Evolutionary conservation across 192 early-diverging fungal species (phyloP).

Genomic region (Geosiphon pyriformis): DNA sequence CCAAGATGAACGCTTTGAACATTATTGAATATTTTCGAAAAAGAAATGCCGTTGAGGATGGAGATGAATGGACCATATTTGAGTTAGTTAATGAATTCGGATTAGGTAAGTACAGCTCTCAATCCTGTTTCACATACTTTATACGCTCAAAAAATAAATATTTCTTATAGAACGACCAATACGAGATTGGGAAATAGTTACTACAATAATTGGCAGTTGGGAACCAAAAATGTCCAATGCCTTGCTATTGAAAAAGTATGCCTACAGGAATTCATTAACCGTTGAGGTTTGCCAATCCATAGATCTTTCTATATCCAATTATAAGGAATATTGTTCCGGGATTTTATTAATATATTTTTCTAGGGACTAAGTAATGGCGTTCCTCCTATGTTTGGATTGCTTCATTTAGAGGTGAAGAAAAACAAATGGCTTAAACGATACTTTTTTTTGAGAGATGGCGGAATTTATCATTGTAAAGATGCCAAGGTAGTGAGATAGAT

Average conservation of each 20-base stretch:
- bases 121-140: no score
- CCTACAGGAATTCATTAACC: conserved; percentile 53
- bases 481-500: conserved; percentile 43
- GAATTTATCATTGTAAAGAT: conserved; percentile 64
- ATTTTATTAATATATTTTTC: conserved; percentile 33
- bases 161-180: conserved; percentile 70
- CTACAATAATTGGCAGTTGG: conserved; percentile 80
- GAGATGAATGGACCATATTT: conserved; percentile 80
- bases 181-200: conserved; percentile 84
- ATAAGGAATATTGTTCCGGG: conserved; percentile 26
- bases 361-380: conserved; percentile 27
- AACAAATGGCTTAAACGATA: conserved; percentile 82
- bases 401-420: conserved; percentile 73
- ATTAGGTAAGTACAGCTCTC: conserved; percentile 43
- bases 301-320: conserved; percentile 28
- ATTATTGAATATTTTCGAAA: conserved; percentile 53
- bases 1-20: conserved; percentile 65
- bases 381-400: conserved; percentile 40
- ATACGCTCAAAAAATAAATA: no score
- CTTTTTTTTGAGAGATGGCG: conserved; percentile 60
- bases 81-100: conserved; percentile 83
- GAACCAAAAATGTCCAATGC: conserved; percentile 71
- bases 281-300: conserved; percentile 38
- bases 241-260: conserved; percentile 71
- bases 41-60: conserved; percentile 42